phyloP scores from a whole-genome alignment of 257 asterid species.

The Oldenlandia corymbosa region DNA sequence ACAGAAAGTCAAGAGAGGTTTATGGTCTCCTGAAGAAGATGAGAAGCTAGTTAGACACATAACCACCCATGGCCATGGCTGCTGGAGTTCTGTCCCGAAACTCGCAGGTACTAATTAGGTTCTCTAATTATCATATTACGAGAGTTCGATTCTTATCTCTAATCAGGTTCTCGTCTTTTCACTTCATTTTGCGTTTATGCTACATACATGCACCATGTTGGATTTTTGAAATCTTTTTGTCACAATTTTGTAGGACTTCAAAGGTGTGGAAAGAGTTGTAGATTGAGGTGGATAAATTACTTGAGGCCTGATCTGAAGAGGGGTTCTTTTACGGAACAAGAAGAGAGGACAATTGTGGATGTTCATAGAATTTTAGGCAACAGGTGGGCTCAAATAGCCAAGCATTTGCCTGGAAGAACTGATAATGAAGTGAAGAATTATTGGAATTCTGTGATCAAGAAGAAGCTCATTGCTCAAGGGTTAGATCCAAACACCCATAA shows the following conservation, averaged over 20 bases:
- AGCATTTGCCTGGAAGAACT: slow-evolving; percentile 88
- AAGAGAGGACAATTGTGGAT: slow-evolving; percentile 73
- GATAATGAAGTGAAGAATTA: slow-evolving; percentile 94
- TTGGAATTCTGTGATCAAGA: slow-evolving; percentile 90
- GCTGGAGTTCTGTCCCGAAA: slow-evolving; percentile 95
- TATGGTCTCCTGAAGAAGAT: slow-evolving; percentile 97
- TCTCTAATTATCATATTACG: neutral
- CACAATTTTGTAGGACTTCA: slow-evolving; percentile 48
- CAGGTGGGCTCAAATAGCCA: slow-evolving; percentile 97
- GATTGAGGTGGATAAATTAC: slow-evolving; percentile 90
- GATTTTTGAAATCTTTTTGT: too few species aligned
- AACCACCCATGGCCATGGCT: slow-evolving; percentile 71
- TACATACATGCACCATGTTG: too few species aligned
- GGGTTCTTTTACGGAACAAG: slow-evolving; percentile 76
- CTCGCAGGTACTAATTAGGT: slow-evolving; percentile 58
- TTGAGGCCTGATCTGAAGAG: slow-evolving; percentile 86
- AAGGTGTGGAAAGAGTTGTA: slow-evolving; percentile 95
- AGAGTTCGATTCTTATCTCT: neutral
- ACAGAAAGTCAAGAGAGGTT: slow-evolving; percentile 87
- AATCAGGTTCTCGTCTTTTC: too few species aligned
- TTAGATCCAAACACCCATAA: slow-evolving; percentile 92
- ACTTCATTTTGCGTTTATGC: too few species aligned
- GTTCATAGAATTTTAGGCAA: slow-evolving; percentile 83
- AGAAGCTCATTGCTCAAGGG: slow-evolving; percentile 85
- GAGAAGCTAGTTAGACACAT: slow-evolving; percentile 70